phyloP scores from a whole-genome alignment of 352 stramenopile genomes.

The Plasmopara viticola region DNA sequence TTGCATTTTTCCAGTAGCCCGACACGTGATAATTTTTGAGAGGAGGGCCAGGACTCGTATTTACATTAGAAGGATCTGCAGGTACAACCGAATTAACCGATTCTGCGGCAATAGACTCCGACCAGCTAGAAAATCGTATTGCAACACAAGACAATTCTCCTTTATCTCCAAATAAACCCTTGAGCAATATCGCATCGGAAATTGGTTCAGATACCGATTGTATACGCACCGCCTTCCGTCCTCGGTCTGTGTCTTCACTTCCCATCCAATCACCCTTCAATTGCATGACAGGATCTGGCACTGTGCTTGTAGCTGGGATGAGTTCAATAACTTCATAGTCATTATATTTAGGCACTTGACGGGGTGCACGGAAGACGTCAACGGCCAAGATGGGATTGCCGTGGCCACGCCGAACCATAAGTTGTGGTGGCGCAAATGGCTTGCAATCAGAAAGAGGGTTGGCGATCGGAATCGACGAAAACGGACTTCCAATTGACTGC shows the following conservation, averaged over 20 bases:
- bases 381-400: conserved; percentile 84
- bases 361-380: conserved; percentile 79
- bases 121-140: conserved; percentile 37
- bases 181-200: conserved; percentile 45
- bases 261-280: conserved; percentile 74
- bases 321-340: conserved; percentile 86
- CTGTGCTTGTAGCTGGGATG: conserved; percentile 21
- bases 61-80: conserved; percentile 1
- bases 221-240: conserved; percentile 56
- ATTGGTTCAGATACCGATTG: conserved; percentile 53
- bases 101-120: conserved; percentile 26
- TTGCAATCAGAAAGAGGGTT: conserved; percentile 8
- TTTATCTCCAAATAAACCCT: conserved; percentile 63
- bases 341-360: conserved; percentile 82
- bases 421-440: conserved; percentile 25
- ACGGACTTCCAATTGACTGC: conserved; percentile 60
- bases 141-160: conserved; percentile 58
- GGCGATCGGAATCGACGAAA: conserved; percentile 24
- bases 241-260: conserved; percentile 62
- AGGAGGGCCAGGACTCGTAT: conserved; percentile 3
- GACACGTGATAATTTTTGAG: conserved; percentile 42
- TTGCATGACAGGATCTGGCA: conserved; percentile 11
- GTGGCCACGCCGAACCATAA: conserved; percentile 73
- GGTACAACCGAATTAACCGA: conserved; percentile 10
- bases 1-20: conserved; percentile 69